These are phyloP conservation scores for Candida peoriensis DNA, from an alignment of 805 yeast species.

Conservation along the genomic window DNA sequence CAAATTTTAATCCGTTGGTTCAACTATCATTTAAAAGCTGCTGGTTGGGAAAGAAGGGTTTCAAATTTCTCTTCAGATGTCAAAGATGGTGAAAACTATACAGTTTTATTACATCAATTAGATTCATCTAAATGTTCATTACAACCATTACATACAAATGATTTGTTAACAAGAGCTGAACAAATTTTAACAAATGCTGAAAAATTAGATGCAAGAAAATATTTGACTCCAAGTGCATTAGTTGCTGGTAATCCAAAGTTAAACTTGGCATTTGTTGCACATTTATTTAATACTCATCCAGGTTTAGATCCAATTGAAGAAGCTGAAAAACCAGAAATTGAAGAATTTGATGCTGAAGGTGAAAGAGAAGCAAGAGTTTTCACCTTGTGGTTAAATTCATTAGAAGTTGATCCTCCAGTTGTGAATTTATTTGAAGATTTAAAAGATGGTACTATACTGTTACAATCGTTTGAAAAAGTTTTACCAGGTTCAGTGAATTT, in stretches of 20 bases:
- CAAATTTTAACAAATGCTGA: slow-evolving; percentile 84
- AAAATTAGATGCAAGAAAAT: slow-evolving; percentile 86
- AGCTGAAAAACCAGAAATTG: slow-evolving; percentile 86
- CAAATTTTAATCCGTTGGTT: slow-evolving; percentile 96
- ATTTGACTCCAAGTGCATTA: slow-evolving; percentile 86
- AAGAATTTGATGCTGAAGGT: slow-evolving; percentile 98
- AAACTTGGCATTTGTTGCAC: slow-evolving; percentile 96
- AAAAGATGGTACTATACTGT: slow-evolving; percentile 82
- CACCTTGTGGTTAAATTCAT: slow-evolving; percentile 93
- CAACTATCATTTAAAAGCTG: slow-evolving; percentile 91
- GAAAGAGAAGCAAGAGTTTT: slow-evolving; percentile 99
- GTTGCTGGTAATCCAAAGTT: slow-evolving; percentile 96
- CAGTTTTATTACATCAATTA: slow-evolving; percentile 82
- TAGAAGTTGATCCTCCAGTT: slow-evolving; percentile 94
- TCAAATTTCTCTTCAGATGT: slow-evolving; percentile 83
- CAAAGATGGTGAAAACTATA: slow-evolving; percentile 92
- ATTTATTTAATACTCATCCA: slow-evolving; percentile 92
- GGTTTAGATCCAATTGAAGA: slow-evolving; percentile 96
- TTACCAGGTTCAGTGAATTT: slow-evolving; percentile 86
- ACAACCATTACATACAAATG: slow-evolving; percentile 74
- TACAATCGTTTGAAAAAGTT: slow-evolving; percentile 94
- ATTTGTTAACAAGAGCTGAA: slow-evolving; percentile 79
- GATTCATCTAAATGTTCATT: slow-evolving; percentile 78
- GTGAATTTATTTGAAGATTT: slow-evolving; percentile 88
- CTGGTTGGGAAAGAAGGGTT: slow-evolving; percentile 84